phyloP scores from a whole-genome alignment of 495 filamentous ascomycete genomes.

The Achaetomiella virescens region DNA sequence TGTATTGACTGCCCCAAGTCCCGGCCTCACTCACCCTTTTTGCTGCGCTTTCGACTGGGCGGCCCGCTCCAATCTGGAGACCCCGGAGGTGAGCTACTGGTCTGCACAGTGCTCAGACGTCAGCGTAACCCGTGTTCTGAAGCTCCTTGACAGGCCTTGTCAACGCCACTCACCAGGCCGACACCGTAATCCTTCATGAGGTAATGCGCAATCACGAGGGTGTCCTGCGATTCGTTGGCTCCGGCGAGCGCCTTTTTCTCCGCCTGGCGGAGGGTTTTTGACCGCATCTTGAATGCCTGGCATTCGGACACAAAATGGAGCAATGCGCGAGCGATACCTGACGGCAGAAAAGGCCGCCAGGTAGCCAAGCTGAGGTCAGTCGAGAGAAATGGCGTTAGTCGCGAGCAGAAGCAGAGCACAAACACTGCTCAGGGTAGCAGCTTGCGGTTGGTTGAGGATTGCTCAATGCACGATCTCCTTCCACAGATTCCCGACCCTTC shows the following conservation, averaged over 20 bases:
- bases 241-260: conserved; percentile 18
- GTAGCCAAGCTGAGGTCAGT: not conserved
- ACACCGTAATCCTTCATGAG: conserved; percentile 21
- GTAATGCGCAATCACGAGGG: conserved; percentile 19
- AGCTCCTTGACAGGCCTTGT: not conserved
- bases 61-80: conserved; percentile 6
- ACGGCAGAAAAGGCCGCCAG: not conserved
- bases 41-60: not conserved
- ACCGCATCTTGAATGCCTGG: not conserved
- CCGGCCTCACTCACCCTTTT: not conserved
- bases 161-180: conserved; percentile 20
- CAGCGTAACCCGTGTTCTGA: not conserved
- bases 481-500: not conserved
- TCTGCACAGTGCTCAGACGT: conserved; percentile 16
- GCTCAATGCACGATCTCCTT: not conserved
- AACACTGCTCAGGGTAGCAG: not conserved
- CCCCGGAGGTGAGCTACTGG: conserved; percentile 25
- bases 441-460: not conserved
- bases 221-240: conserved; percentile 26
- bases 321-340: not conserved
- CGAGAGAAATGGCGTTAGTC: not conserved
- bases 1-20: not conserved
- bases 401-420: not conserved
- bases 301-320: too few relatives aligned
- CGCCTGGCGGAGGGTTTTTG: conserved; percentile 17